Base-by-base conservation (phyloP, 495 filamentous ascomycete species). In the Paragyromitra xinjiangensis region DNA sequence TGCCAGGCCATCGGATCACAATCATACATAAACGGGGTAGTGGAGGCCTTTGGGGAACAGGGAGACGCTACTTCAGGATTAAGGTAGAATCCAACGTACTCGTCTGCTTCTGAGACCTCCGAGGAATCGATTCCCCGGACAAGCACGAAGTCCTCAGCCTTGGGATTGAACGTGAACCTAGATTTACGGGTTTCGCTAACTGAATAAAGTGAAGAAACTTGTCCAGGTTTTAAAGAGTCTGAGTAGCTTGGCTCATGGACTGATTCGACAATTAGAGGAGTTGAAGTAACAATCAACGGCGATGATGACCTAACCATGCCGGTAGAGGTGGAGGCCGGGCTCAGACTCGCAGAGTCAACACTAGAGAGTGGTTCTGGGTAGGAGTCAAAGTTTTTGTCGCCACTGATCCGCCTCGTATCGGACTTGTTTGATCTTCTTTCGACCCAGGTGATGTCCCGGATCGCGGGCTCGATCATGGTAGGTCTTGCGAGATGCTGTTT, bases 21-120 rank as follows among this genome's bases (percentile, higher is more conserved):
- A 29, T 55, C 5, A 65, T 59, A 56, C 5, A 14, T 45, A 22
- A 71, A 44, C 5, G 19, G 45, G 6, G 14, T 1, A 24, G 24
- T 5, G 16, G 51, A 6, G 19, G 48, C 39, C 45, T 39, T 22
- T 24, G 58, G 19, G 51, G 12, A 8, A 16, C 29, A 16, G 9
- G n/a, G 16, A 42, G 62, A 14, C 7, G 62, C 44, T 19, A 12
- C 26, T 26, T 72, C 26, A 7, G 48, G 42, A 42, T 16, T 53
- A 26, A 77, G 63, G 53, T 77, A 77, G 14, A 73, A 77, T 5
- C 74, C 74, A 42, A 77, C 69, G 44, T 77, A 77, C 26, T 73
- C 74, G 29, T 77, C 73, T 58, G 0, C 16, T 9, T 53, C 48
- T 16, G 26, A 19, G 24, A 6, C 14, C 37, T 61, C 16, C 3